Base-by-base conservation (phyloP, 441 rosid genomes). In the California macrophylla region DNA sequence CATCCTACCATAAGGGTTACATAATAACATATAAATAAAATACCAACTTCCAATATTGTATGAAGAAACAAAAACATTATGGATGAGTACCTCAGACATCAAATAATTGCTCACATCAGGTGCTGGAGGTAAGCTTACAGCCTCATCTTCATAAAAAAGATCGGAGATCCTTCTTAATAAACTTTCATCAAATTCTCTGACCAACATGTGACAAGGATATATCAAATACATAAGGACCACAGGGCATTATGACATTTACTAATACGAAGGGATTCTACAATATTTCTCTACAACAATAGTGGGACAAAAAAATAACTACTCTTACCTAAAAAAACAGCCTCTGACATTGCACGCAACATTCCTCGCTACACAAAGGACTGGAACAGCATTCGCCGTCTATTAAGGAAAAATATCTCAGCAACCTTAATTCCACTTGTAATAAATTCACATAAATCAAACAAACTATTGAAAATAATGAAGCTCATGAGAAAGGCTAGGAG, bases 311-410 rank as follows among this genome's bases (percentile, higher is more conserved):
- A 29, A 63, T 65, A 66, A 73, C 3, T 29, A 32, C 71, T 69
- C 96, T 85, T 87, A 94, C 99, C 82, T 92, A 89, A 94, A 94
- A 80, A 90, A 94, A 73, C 78, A 87, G 76, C 96, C 98, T 80
- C 98, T 90, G 78, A 86, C 97, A 73, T 94, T 94, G 85, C 99
- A 92, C 45, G 99, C 99, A 78, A 94, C 99, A 87, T 92, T 94
- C 79, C 99, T 92, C 50, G 99, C 98, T 34, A 94, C 97, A 64
- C 98, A 92, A 25, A 94, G 94, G 75, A 83, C 83, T 54, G 98
- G 98, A 82, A 94, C 96, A 0, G 83, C 86, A 78, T 80, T 87
- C 21, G 95, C 88, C 69, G 89, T 89, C 98, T 94, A 78, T 61
- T 62, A 66, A 77, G 68, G 42, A 71, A 58, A 61, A 42, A 9